Conservation (phyloP, 2,329 filamentous ascomycete genomes). For the Plectosphaerella sp. region DNA sequence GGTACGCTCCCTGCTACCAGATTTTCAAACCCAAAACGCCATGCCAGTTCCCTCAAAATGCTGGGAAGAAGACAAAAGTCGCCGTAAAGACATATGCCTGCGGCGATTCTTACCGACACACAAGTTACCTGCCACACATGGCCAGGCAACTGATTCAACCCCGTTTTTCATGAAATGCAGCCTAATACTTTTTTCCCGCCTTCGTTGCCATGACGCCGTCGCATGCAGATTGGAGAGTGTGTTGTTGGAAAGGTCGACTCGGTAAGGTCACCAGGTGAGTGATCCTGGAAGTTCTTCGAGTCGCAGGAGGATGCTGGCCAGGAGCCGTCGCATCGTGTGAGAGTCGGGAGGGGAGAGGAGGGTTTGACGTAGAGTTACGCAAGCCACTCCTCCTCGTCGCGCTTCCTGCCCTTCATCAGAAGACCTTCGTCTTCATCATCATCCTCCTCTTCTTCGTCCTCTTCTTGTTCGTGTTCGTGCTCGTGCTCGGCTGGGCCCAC, state of each 20-base stretch:
- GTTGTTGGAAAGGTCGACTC: background rate
- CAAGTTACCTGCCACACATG: too few species aligned
- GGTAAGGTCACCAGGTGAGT: too few species aligned
- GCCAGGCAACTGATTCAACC: too few species aligned
- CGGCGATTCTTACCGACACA: too few species aligned
- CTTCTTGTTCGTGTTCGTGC: conserved; percentile 33
- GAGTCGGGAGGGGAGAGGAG: background rate
- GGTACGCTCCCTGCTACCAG: background rate
- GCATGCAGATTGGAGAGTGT: background rate
- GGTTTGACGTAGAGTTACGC: conserved; percentile 31
- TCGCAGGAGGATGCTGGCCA: too few species aligned
- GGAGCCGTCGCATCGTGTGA: background rate
- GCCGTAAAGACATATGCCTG: background rate
- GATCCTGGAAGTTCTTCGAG: too few species aligned
- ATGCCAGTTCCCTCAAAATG: background rate
- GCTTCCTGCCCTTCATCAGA: conserved; percentile 51
- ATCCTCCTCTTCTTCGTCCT: conserved; percentile 35
- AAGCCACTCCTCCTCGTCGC: conserved; percentile 57
- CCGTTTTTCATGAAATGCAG: conserved; percentile 7
- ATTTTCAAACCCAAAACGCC: conserved; percentile 1
- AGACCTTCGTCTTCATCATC: conserved; percentile 56
- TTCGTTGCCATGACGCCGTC: conserved; percentile 1
- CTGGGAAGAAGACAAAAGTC: background rate
- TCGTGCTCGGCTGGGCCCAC: conserved; percentile 27
- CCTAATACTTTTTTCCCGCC: conserved; percentile 3